These are phyloP conservation scores for Phaffomyces antillensis DNA, from an alignment of 805 yeast genomes.

Conservation along the genomic window DNA sequence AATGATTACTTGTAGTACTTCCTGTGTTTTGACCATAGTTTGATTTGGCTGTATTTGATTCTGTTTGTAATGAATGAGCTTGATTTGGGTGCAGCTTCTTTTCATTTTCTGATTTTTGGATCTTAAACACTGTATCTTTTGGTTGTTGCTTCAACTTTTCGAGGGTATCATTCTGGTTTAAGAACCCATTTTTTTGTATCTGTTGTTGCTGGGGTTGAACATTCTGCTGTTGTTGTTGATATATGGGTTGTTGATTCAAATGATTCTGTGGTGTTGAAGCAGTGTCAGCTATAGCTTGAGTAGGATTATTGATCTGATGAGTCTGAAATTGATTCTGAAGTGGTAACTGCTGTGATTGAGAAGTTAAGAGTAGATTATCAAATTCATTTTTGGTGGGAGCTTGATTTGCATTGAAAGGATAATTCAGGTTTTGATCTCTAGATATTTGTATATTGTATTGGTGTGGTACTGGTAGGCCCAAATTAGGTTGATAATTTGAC, in stretches of 20 bases:
- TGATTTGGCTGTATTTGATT: conserved; percentile 3
- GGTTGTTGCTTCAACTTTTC: conserved; percentile 10
- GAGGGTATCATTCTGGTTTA: no score
- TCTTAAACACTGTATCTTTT: conserved; percentile 9
- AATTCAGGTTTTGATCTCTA: no score
- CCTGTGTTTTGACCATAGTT: neutral
- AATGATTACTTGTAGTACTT: conserved; percentile 1
- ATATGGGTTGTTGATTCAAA: neutral
- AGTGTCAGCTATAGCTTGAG: neutral
- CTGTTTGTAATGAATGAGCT: conserved; percentile 7
- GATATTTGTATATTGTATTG: no score
- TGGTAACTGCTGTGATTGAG: no score
- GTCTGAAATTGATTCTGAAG: no score
- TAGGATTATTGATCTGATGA: neutral
- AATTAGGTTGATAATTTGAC: no score
- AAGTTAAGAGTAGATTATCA: no score
- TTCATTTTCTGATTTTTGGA: conserved; percentile 14
- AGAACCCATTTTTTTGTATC: no score
- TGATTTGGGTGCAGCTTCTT: conserved; percentile 6
- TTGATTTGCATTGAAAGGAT: no score
- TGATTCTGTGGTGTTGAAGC: neutral
- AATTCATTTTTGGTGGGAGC: no score
- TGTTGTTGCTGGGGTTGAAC: conserved; percentile 1
- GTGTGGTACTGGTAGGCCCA: no score
- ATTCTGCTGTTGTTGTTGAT: neutral